Evolutionary conservation across 345 rosid species (phyloP).

Genomic region (Lepidium africanum): DNA sequence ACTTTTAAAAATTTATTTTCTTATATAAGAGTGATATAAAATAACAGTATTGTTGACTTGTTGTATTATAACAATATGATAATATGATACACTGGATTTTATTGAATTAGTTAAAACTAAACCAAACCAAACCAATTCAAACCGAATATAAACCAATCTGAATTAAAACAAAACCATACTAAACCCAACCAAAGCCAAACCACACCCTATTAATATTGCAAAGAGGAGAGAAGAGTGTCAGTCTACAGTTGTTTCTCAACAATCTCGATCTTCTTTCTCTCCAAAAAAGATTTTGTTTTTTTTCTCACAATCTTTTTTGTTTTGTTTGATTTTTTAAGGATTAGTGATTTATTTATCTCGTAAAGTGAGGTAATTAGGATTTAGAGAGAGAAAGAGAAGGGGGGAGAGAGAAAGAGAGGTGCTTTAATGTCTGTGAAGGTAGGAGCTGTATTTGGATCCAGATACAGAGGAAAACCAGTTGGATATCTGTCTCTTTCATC

Average conservation of each 20-base stretch:
- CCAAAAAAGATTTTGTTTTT: not conserved
- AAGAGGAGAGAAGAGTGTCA: conserved; percentile 21
- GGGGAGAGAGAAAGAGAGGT: conserved; percentile 18
- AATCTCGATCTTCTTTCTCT: conserved; percentile 20
- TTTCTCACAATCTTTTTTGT: not conserved
- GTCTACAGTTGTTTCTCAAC: conserved; percentile 32
- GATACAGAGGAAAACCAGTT: conserved; percentile 16
- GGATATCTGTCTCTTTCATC: conserved; percentile 19
- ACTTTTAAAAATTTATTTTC: too few species aligned
- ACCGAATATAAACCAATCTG: too few species aligned
- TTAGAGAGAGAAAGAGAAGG: conserved; percentile 20
- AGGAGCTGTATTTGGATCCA: conserved; percentile 30
- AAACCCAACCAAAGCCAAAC: too few species aligned
- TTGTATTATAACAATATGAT: too few species aligned
- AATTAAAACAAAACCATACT: too few species aligned
- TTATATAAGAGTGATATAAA: too few species aligned
- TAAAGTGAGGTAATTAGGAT: conserved; percentile 36
- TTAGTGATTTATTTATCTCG: conserved; percentile 8
- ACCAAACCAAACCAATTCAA: too few species aligned
- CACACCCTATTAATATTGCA: not conserved
- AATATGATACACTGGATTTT: too few species aligned
- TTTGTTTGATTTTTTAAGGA: conserved; percentile 16
- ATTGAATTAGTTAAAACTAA: too few species aligned
- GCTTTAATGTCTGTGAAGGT: conserved; percentile 36
- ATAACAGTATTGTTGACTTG: too few species aligned